Conservation (phyloP, 129 eudicot species). For the Pseudognaphalium luteoalbum region DNA sequence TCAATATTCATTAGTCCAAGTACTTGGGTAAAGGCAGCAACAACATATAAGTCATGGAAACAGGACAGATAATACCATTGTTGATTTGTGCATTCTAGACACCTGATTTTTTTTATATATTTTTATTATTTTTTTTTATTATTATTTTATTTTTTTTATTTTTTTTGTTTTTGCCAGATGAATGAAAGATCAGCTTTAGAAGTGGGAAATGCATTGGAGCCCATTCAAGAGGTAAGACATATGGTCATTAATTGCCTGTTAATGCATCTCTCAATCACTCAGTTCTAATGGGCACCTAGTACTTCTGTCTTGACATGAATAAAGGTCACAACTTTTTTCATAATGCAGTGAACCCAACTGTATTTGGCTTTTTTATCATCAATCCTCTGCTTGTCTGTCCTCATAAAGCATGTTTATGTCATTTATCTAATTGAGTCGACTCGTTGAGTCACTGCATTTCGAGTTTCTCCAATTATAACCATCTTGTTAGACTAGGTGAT, state of each 20-base stretch:
- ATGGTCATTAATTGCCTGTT: conserved; percentile 30
- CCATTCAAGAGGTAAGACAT: conserved; percentile 34
- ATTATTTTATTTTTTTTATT: too few species aligned
- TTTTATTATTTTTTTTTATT: background rate
- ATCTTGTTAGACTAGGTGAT: background rate
- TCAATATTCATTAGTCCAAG: conserved; percentile 26
- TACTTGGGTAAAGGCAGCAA: conserved; percentile 11
- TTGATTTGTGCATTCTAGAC: conserved; percentile 1
- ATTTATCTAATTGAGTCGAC: conserved; percentile 13
- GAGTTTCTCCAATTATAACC: background rate
- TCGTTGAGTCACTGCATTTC: conserved; percentile 23
- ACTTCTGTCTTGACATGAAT: conserved; percentile 43
- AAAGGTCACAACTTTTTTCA: conserved; percentile 27
- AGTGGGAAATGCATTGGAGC: conserved; percentile 36
- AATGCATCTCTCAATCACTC: conserved; percentile 31
- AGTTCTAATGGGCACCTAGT: conserved; percentile 32
- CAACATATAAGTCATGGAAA: conserved; percentile 2
- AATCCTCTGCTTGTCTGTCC: conserved; percentile 29
- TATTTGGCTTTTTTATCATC: conserved; percentile 31
- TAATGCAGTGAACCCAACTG: conserved; percentile 36
- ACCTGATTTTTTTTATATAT: conserved; percentile 25
- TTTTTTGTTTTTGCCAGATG: conserved; percentile 23
- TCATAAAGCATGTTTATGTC: conserved; percentile 33
- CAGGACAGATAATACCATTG: conserved; percentile 18
- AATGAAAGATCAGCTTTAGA: conserved; percentile 39